A percentile compares a stretch with the other conserved stretches of the same genome.
phyloP scores from a whole-genome alignment of 1,284 basidiomycete genomes.

The Microbotryum silenes-acaulis region DNA sequence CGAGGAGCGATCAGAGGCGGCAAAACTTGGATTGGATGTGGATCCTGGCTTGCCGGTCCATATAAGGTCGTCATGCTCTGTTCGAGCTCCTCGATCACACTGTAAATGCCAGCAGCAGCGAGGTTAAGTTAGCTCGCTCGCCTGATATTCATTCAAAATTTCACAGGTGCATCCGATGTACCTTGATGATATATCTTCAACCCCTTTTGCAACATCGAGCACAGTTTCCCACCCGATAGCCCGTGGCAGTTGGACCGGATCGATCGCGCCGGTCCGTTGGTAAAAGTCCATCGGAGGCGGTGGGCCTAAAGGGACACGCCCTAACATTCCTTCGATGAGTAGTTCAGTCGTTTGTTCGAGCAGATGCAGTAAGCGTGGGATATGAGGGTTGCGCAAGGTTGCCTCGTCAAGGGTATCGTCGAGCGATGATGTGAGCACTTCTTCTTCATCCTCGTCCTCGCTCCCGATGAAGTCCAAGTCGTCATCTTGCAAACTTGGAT shows the following conservation, averaged over 20 bases:
- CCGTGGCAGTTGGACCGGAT: background rate
- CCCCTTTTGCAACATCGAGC: background rate
- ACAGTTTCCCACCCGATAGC: conserved; percentile 3
- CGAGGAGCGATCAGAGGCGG: background rate
- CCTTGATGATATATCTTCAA: background rate
- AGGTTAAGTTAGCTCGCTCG: background rate
- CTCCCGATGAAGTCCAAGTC: background rate
- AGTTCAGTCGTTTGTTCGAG: background rate
- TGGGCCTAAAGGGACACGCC: background rate
- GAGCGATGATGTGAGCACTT: background rate
- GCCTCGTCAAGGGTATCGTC: background rate
- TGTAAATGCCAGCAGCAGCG: background rate
- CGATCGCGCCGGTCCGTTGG: background rate
- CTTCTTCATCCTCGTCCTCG: background rate
- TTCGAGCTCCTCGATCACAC: conserved; percentile 1
- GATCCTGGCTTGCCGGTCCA: background rate
- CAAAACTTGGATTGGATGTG: background rate
- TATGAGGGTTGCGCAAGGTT: background rate
- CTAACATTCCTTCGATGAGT: background rate
- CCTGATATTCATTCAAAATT: background rate
- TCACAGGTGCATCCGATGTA: background rate
- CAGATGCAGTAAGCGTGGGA: background rate
- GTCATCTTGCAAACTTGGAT: too few relatives aligned
- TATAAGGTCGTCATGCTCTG: background rate
- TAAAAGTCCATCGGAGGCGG: background rate